Evolutionary conservation across 177 flowering plant genomes (phyloP).

Genomic region (Vitis hybrid): DNA sequence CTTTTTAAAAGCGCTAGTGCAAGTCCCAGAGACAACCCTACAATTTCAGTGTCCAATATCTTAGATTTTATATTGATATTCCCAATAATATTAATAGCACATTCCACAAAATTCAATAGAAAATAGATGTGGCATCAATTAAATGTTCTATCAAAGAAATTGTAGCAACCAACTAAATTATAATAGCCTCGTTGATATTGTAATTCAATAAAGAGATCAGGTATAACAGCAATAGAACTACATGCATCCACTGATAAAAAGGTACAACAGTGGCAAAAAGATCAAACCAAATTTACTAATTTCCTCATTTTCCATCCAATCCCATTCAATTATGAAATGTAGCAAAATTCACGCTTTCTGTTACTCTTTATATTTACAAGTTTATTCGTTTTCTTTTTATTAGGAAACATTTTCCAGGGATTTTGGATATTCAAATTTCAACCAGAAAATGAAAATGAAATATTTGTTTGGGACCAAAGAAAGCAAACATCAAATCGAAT

Average conservation of each 20-base stretch:
- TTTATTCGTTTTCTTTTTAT: no score
- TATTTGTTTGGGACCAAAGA: background rate
- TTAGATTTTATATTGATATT: background rate
- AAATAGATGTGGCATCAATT: no score
- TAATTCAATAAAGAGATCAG: no score
- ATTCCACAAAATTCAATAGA: background rate
- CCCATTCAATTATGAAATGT: background rate
- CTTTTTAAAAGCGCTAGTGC: constrained; percentile 59
- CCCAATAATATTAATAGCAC: background rate
- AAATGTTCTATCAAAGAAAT: no score
- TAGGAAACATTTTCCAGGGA: no score
- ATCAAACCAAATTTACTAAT: background rate
- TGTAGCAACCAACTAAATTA: no score
- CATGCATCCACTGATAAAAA: no score
- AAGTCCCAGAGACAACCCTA: constrained; percentile 81
- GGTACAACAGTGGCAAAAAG: background rate
- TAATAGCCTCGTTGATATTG: no score
- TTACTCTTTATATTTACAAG: no score
- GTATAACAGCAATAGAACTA: no score
- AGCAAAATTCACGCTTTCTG: background rate
- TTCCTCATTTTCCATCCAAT: background rate
- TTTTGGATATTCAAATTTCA: no score
- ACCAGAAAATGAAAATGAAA: no score
- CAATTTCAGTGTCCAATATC: constrained; percentile 9
- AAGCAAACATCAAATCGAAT: background rate